A percentile compares a stretch with the other conserved stretches of the same genome.
These are phyloP conservation scores for Ganoderma boninense DNA, from an alignment of 1,284 basidiomycete species.

Conservation along the genomic window DNA sequence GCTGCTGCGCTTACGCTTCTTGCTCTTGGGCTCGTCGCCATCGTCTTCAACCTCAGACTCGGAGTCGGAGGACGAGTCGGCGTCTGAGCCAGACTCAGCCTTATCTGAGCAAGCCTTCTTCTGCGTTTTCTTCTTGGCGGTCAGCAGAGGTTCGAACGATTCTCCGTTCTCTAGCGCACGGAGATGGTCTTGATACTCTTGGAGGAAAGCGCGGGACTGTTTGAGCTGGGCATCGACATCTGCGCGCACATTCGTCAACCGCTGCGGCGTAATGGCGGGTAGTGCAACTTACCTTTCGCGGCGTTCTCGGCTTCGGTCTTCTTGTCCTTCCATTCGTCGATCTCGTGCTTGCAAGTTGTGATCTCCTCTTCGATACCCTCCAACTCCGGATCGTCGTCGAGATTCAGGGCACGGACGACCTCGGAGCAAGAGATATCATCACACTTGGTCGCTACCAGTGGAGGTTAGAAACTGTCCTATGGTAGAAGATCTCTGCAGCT, in stretches of 20 bases:
- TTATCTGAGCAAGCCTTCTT: slow-evolving; percentile 20
- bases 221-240: slow-evolving; percentile 52
- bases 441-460: slow-evolving; percentile 61
- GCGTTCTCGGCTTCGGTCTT: slow-evolving; percentile 50
- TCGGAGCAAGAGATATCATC: slow-evolving; percentile 72
- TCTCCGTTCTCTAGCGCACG: slow-evolving; percentile 55
- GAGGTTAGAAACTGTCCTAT: background rate
- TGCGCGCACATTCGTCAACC: slow-evolving; percentile 27
- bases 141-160: slow-evolving; percentile 52
- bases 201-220: slow-evolving; percentile 45
- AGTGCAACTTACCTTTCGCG: slow-evolving; percentile 49
- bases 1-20: slow-evolving; percentile 56
- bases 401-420: slow-evolving; percentile 56
- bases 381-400: slow-evolving; percentile 61
- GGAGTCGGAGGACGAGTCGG: slow-evolving; percentile 13
- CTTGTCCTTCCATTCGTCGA: slow-evolving; percentile 49
- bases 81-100: slow-evolving; percentile 12
- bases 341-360: slow-evolving; percentile 47
- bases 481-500: slow-evolving; percentile 7
- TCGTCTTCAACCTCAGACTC: slow-evolving; percentile 22
- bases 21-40: slow-evolving; percentile 35
- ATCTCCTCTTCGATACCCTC: slow-evolving; percentile 58
- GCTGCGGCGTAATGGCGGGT: background rate
- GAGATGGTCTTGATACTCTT: slow-evolving; percentile 57
- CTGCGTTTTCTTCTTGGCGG: slow-evolving; percentile 40